These are phyloP conservation scores for Pythium inflatum DNA, from an alignment of 352 stramenopile genomes.

Conservation along the genomic window DNA sequence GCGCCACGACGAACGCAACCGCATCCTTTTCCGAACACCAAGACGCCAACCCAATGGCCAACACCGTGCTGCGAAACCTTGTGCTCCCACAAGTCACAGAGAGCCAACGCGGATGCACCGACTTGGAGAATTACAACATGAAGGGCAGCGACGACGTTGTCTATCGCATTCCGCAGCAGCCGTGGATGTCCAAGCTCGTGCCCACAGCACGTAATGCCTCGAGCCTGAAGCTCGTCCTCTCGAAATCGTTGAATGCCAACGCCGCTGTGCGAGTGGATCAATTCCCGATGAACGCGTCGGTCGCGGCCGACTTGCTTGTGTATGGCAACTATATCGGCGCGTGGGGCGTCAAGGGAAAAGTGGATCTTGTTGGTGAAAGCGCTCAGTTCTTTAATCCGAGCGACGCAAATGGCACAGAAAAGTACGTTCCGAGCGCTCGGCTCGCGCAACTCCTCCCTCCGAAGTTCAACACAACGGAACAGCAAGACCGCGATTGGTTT, in stretches of 20 bases:
- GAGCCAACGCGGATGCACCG: too few relatives aligned
- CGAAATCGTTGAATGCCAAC: not conserved
- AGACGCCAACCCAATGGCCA: not conserved
- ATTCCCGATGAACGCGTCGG: not conserved
- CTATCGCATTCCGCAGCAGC: not conserved
- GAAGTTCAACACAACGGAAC: not conserved
- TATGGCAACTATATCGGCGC: not conserved
- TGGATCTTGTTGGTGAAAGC: too few relatives aligned
- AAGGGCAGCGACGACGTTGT: not conserved
- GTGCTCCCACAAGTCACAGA: not conserved
- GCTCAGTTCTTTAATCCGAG: not conserved
- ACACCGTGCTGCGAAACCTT: constrained; percentile 11
- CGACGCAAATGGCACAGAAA: too few relatives aligned
- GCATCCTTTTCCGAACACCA: not conserved
- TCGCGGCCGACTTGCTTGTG: not conserved
- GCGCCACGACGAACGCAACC: not conserved
- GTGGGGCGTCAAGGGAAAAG: too few relatives aligned
- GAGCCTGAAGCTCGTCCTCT: not conserved
- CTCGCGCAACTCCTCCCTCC: not conserved
- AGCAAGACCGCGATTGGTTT: not conserved
- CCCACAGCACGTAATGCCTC: not conserved
- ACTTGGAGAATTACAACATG: too few relatives aligned
- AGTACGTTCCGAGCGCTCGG: not conserved
- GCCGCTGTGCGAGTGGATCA: not conserved
- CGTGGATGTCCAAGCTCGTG: not conserved